Evolutionary conservation across 495 filamentous ascomycete species (phyloP), one percentile per base, ranked within the genome.

Genomic region (Cudoniella acicularis): DNA sequence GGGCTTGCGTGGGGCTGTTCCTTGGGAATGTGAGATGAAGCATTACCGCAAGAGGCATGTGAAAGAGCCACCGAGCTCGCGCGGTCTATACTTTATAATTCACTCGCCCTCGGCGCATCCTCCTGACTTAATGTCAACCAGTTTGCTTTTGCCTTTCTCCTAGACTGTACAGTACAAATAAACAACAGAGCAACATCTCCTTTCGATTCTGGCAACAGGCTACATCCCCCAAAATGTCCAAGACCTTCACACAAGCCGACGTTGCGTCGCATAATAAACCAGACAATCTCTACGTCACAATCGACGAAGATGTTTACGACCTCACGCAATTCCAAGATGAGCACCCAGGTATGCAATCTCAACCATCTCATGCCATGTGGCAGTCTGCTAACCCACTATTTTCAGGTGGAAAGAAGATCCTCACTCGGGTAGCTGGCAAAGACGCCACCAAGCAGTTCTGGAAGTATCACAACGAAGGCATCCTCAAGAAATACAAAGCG

Each of bases 371-470:
- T n/a, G 41, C 24, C 18, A 40, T 27, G 49, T 43, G 13, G n/a
- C 47, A 13, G 22, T 50, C 41, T 27, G 54, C 54, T 55, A 30
- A 60, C 49, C 40, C n/a, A 57, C 42, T 49, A 60, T 60, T 16
- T 47, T 16, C 68, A 87, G 90, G 92, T 73, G 93, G 94, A 66
- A 96, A 98, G 83, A 98, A 98, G 78, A 98, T 99, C 72, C 85
- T 99, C 54, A 86, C 90, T 65, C 79, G 93, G 57, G 92, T 98
- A 16, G 94, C 86, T 47, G 94, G 94, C 64, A 99, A 98, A 72
- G 95, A 99, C 65, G 94, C 94, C 17, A 92, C 90, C 23, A 93
- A 95, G 73, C 95, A 96, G 70, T 99, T 99, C 79, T 99, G 94
- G 94, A 99, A 98, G 75, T 98, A 98, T 72, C 94, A 98, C 80